Conservation (phyloP, 352 stramenopile species). For the Pythium folliculosum region DNA sequence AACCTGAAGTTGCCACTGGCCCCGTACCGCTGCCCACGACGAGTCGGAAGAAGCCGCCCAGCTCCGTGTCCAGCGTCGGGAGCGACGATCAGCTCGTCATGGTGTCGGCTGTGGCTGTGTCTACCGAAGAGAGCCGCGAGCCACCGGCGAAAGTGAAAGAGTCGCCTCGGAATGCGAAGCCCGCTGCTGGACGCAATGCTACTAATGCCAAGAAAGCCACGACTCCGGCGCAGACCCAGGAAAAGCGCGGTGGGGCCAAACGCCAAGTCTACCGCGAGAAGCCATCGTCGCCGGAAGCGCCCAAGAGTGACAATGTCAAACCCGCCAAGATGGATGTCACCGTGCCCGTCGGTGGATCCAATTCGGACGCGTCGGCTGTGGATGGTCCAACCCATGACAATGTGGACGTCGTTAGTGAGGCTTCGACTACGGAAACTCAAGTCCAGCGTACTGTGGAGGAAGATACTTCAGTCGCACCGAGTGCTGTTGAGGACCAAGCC, state of each 20-base stretch:
- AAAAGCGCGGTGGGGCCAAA: constrained; percentile 27
- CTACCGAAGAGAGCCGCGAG: not conserved
- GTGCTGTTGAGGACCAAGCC: not conserved
- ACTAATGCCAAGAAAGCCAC: constrained; percentile 10
- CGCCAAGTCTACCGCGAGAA: constrained; percentile 74
- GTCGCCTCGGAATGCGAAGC: constrained; percentile 16
- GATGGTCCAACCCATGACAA: constrained; percentile 17
- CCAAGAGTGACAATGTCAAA: constrained; percentile 20
- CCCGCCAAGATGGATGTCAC: not conserved
- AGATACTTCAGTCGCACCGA: not conserved
- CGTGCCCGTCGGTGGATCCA: constrained; percentile 1
- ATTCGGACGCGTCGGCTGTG: constrained; percentile 14
- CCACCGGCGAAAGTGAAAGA: constrained; percentile 7
- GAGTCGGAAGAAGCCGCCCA: constrained; percentile 28
- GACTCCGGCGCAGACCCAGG: not conserved
- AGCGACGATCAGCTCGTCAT: constrained; percentile 28
- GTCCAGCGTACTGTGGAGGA: not conserved
- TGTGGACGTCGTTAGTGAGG: not conserved
- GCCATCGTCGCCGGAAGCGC: constrained; percentile 26
- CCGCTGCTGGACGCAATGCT: not conserved
- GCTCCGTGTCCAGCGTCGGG: constrained; percentile 36
- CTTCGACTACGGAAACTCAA: not conserved
- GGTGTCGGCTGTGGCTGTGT: not conserved
- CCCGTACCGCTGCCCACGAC: constrained; percentile 4
- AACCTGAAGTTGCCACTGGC: not conserved